phyloP scores from a whole-genome alignment of 2,329 filamentous ascomycete genomes.

The Ceratocystis eucalypticola region DNA sequence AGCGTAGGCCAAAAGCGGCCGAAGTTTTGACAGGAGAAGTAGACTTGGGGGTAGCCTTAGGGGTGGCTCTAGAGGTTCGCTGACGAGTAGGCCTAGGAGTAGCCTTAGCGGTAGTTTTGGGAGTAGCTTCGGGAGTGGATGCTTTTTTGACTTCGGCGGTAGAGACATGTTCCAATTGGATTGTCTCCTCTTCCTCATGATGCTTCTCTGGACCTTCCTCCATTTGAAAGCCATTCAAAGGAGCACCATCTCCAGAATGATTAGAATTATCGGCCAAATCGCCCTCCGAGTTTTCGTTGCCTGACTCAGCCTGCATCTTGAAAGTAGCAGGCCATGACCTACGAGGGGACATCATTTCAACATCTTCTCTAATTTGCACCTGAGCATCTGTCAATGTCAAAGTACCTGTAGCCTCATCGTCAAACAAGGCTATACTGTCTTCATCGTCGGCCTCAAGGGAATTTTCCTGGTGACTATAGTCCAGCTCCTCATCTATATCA shows the following conservation, averaged over 20 bases:
- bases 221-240: background rate
- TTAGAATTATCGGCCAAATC: background rate
- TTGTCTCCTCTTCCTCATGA: background rate
- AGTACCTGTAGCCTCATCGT: constrained; percentile 19
- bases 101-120: background rate
- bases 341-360: constrained; percentile 16
- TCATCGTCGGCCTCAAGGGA: constrained; percentile 8
- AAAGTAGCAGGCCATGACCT: background rate
- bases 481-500: background rate
- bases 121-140: background rate
- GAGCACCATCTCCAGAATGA: background rate
- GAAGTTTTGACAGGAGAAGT: background rate
- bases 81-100: background rate
- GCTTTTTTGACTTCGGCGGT: background rate
- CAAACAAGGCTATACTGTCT: constrained; percentile 13
- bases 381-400: constrained; percentile 15
- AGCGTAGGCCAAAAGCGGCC: constrained; percentile 28
- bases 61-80: background rate
- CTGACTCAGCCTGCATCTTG: constrained; percentile 5
- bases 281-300: background rate
- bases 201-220: background rate
- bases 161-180: background rate
- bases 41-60: background rate
- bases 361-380: constrained; percentile 12
- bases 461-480: no score